These are phyloP conservation scores for Hemisphaericaspora lyxosophila DNA, from an alignment of 1,139 yeast species.

Conservation along the genomic window DNA sequence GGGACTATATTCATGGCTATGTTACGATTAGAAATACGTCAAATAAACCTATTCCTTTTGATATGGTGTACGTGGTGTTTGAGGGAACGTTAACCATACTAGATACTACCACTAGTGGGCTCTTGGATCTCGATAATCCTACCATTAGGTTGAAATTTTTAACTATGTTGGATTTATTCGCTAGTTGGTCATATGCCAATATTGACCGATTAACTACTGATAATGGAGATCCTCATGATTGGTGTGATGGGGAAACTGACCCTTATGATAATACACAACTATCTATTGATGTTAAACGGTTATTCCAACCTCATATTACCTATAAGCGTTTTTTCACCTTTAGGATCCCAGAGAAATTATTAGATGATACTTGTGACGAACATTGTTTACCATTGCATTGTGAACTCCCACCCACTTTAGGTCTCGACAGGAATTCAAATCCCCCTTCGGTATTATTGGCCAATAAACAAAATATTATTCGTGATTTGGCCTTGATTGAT, in stretches of 20 bases:
- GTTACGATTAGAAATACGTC: conserved; percentile 36
- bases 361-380: conserved; percentile 41
- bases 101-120: conserved; percentile 26
- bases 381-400: conserved; percentile 39
- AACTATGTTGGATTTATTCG: conserved; percentile 47
- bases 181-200: conserved; percentile 49
- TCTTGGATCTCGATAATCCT: conserved; percentile 30
- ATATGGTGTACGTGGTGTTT: conserved; percentile 43
- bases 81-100: conserved; percentile 35
- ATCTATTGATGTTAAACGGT: conserved; percentile 39
- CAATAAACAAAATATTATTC: conserved; percentile 18
- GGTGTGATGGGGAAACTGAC: conserved; percentile 50
- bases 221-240: conserved; percentile 49
- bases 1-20: conserved; percentile 42
- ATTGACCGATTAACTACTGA: conserved; percentile 46
- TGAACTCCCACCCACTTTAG: conserved; percentile 41
- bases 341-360: conserved; percentile 40
- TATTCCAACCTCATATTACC: conserved; percentile 38
- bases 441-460: conserved; percentile 27
- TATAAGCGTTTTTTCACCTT: conserved; percentile 47
- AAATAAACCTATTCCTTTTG: conserved; percentile 33
- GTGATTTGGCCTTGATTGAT: conserved; percentile 43
- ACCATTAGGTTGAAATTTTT: conserved; percentile 33
- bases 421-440: conserved; percentile 27
- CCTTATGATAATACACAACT: conserved; percentile 41